Evolutionary conservation across 495 filamentous ascomycete species (phyloP), one percentile per base, ranked within the genome.

Genomic region (Lichina pygmaea): DNA sequence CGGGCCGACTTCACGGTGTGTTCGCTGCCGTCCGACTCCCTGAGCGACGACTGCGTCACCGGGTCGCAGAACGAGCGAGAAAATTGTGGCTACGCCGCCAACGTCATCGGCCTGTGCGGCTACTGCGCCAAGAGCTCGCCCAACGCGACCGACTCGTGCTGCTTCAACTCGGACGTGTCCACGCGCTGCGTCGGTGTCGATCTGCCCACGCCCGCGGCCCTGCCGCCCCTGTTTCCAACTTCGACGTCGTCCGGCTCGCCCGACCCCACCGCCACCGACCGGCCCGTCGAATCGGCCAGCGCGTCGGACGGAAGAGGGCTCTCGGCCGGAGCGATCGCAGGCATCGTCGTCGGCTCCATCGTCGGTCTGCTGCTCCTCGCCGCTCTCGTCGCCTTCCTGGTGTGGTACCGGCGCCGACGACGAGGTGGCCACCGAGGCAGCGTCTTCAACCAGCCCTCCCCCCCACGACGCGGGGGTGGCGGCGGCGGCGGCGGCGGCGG

Each of bases 81-180:
- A 34, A 77, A 95, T 52, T 99, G 91, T 60, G 91, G 91, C 40
- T 99, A 75, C 57, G 70, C 70, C 33, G 62, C 70, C 13, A 95
- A 91, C 58, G 70, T 82, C 0, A 61, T 78, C 49, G 85, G 86
- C 2, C 66, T 99, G 39, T 99, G 91, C 61, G 68, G 73, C 12
- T 93, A 85, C 53, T 99, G 91, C 58, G 67, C 67, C 31, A 63
- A 72, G 10, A 85, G 78, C 52, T 83, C 85, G 31, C 70, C 77
- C 37, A 93, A 93, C 59, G 75, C 82, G 12, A 95, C 83, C 44
- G 91, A 99, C 58, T 89, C 86, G 0, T 99, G 91, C 63, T 99
- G 91, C 55, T 72, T 78, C 46, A 80, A 73, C 51, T 74, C 86
- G n/a, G 67, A 82, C 51, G 72, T 77, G 17, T 64, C 78, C 41